These are phyloP conservation scores for Globisporangium viniferum DNA, from an alignment of 352 stramenopile genomes.

Conservation along the genomic window DNA sequence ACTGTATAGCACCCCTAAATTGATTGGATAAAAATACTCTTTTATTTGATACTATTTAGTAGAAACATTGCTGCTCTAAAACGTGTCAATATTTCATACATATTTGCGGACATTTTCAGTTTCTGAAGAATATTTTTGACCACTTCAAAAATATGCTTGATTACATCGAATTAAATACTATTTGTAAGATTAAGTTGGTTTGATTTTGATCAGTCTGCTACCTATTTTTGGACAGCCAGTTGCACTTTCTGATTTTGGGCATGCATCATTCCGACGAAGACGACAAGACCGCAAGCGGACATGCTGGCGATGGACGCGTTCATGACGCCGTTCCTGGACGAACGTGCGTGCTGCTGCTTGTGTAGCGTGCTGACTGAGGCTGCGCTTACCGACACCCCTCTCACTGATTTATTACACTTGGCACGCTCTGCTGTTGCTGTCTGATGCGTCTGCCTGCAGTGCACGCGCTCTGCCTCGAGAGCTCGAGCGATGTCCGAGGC, in stretches of 20 bases:
- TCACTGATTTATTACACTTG: neutral
- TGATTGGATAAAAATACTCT: neutral
- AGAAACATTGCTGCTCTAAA: neutral
- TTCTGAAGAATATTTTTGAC: neutral
- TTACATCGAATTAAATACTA: too few relatives aligned
- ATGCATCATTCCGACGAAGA: neutral
- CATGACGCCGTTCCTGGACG: conserved; percentile 49
- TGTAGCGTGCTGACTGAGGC: neutral
- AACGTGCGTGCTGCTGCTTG: conserved; percentile 30
- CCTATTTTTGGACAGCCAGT: neutral
- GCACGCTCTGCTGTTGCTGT: neutral
- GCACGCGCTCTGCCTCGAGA: conserved; percentile 40
- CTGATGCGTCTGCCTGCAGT: conserved; percentile 22
- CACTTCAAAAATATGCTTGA: too few relatives aligned
- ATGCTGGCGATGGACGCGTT: conserved; percentile 27
- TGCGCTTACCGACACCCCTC: neutral
- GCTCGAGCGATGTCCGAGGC: conserved; percentile 47
- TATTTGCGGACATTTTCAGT: neutral
- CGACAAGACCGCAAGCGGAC: neutral
- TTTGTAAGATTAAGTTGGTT: too few relatives aligned
- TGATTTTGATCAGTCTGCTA: too few relatives aligned
- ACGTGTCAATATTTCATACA: neutral
- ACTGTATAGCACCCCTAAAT: neutral
- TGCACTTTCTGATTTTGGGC: neutral
- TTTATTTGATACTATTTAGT: too few relatives aligned